These are phyloP conservation scores for Diophrys appendiculata DNA, from an alignment of 73 alveolate species.

Conservation along the genomic window DNA sequence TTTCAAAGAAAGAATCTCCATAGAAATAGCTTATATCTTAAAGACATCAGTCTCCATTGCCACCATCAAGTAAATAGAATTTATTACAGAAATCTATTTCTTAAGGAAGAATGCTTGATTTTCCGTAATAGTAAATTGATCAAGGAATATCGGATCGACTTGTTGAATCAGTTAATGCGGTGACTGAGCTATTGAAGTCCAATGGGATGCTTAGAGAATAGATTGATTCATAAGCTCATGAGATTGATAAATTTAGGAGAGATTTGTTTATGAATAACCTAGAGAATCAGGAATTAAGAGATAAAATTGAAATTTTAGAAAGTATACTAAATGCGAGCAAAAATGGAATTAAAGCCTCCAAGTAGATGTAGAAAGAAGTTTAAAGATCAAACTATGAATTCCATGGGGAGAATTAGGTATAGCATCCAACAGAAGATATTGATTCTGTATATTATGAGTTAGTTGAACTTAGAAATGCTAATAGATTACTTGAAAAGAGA, in stretches of 20 bases:
- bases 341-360: not conserved
- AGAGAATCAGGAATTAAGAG: slow-evolving; percentile 45
- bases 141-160: slow-evolving; percentile 56
- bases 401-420: not conserved
- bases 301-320: slow-evolving; percentile 43
- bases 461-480: slow-evolving; percentile 30
- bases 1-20: too few species aligned
- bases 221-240: slow-evolving; percentile 16
- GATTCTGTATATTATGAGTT: slow-evolving; percentile 29
- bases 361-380: not conserved
- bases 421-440: not conserved
- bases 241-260: slow-evolving; percentile 12
- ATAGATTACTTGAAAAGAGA: slow-evolving; percentile 39
- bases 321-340: slow-evolving; percentile 21
- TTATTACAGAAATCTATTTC: too few species aligned
- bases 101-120: too few species aligned
- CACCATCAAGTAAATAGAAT: too few species aligned
- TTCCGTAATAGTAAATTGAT: too few species aligned
- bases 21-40: too few species aligned
- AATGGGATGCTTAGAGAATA: slow-evolving; percentile 38
- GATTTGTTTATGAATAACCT: slow-evolving; percentile 17
- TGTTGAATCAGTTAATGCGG: slow-evolving; percentile 47
- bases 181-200: slow-evolving; percentile 45
- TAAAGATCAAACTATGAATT: not conserved
- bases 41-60: too few species aligned